Evolutionary conservation across 306 rosid genomes (phyloP), one percentile per base, ranked within the genome.

Genomic region (Pyrus bretschneideri): DNA sequence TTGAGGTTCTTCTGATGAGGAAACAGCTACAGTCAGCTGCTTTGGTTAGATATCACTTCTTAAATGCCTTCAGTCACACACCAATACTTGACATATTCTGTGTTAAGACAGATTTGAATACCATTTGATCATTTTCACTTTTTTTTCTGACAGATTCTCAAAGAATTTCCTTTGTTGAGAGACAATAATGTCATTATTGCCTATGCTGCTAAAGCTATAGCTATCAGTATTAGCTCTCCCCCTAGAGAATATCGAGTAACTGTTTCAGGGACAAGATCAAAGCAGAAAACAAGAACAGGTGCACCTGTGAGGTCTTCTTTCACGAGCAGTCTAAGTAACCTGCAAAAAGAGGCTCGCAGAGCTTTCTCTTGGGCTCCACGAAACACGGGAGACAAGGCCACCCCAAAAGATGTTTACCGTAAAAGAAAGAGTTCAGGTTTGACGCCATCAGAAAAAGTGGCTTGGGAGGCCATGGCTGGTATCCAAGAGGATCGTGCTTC

Each of bases 381-480:
- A 82, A 92, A 87, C 81, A 69, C 86, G 2, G 95, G 85, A 67
- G 98, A 92, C 59, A 90, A 84, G 87, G 76, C 87, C 71, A 82
- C 93, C 76, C 92, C 96, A 40, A 93, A 93, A 88, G 97, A 94
- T 82, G 86, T 66, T 70, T 90, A 91, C 81, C 83, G 97, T 86
- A 94, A 94, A 88, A 92, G 98, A 86, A 92, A 94, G 83, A 94
- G 89, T 84, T 92, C 98, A 78, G 98, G 98, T 72, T 84, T 94
- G 79, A 77, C 96, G 52, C 88, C 92, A 58, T 94, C 98, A 67
- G 98, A 94, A 69, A 90, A 91, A 87, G 96, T 89, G 82, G 86
- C 97, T 73, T 94, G 98, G 98, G 98, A 94, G 86, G 96, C 95
- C 38, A 94, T 94, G 98, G 82, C 98, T 79, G 98, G 98, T 70